Percentiles rank a stretch among this genome's conserved stretches.
Conservation (phyloP, 2,329 filamentous ascomycete species). For the Exophiala oligosperma region DNA sequence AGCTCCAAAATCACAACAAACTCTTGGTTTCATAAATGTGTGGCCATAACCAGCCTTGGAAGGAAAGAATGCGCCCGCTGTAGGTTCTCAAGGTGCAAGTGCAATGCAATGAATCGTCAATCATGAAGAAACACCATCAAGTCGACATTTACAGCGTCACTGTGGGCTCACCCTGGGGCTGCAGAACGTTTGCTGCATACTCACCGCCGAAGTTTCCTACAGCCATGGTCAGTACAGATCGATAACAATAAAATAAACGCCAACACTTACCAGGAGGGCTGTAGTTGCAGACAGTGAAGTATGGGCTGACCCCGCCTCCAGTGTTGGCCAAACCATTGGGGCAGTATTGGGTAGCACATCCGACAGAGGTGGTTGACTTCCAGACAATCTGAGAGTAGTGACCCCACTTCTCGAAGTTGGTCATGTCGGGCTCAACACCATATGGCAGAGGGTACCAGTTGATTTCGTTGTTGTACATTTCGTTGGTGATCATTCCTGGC, state of each 20-base stretch:
- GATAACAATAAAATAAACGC: background rate
- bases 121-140: conserved; percentile 12
- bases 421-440: conserved; percentile 66
- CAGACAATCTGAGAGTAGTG: conserved; percentile 78
- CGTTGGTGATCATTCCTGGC: conserved; percentile 69
- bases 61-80: background rate
- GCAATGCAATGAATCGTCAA: conserved; percentile 14
- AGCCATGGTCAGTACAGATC: conserved; percentile 30
- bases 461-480: conserved; percentile 88
- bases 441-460: conserved; percentile 50
- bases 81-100: background rate
- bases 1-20: background rate
- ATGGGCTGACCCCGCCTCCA: conserved; percentile 48
- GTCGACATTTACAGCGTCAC: conserved; percentile 28
- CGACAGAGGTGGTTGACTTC: conserved; percentile 61
- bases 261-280: conserved; percentile 63
- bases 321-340: conserved; percentile 40
- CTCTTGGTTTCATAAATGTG: background rate
- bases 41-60: background rate
- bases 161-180: conserved; percentile 41
- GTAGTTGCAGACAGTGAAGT: conserved; percentile 91
- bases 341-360: conserved; percentile 59
- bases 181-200: conserved; percentile 55
- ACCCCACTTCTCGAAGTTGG: conserved; percentile 66
- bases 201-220: conserved; percentile 56